Evolutionary conservation across 352 stramenopile species (phyloP).

Genomic region (Elongisporangium prolatum): DNA sequence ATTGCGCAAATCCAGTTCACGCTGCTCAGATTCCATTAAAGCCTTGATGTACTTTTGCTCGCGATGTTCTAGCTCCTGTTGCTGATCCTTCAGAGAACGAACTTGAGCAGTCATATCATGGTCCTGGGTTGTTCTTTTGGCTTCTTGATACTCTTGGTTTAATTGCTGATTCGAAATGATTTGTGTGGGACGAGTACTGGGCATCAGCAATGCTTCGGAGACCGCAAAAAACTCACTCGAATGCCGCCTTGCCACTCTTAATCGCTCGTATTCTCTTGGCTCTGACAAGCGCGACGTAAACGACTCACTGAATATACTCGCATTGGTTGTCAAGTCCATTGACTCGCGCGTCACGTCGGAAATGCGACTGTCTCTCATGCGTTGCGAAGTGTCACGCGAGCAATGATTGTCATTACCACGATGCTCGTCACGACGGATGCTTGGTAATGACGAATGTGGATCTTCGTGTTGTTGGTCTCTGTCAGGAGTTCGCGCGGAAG

Average conservation of each 20-base stretch:
- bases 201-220: not conserved
- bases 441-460: not conserved
- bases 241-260: not conserved
- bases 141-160: not conserved
- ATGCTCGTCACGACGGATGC: not conserved
- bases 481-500: not conserved
- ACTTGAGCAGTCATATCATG: not conserved
- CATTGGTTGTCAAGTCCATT: not conserved
- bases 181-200: not conserved
- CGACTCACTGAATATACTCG: not conserved
- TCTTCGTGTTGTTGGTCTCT: not conserved
- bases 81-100: not conserved
- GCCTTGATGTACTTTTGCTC: conserved; percentile 75
- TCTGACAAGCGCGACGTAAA: not conserved
- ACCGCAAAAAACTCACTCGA: not conserved
- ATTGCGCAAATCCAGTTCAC: conserved; percentile 61
- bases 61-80: conserved; percentile 54
- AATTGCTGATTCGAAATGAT: not conserved
- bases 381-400: not conserved
- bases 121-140: not conserved
- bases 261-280: not conserved
- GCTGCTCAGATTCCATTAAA: conserved; percentile 74
- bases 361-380: not conserved
- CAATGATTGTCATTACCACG: not conserved
- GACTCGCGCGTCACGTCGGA: not conserved